These are phyloP conservation scores for Nemania serpens DNA, from an alignment of 2,329 filamentous ascomycete genomes.

Conservation along the genomic window DNA sequence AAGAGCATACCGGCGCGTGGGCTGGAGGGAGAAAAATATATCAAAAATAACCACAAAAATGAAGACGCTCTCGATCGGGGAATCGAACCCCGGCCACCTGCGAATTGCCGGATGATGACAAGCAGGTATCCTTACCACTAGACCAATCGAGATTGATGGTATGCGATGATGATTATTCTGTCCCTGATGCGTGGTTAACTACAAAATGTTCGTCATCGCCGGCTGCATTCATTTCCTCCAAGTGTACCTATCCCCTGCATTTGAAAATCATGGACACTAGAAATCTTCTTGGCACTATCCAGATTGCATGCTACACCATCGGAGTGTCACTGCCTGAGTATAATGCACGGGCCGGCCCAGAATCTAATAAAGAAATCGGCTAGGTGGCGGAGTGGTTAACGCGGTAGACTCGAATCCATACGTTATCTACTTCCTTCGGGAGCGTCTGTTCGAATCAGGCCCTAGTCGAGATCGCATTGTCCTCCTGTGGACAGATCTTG, in stretches of 20 bases:
- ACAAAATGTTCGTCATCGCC: no score
- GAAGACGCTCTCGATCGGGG: constrained; percentile 37
- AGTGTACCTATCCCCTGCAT: no score
- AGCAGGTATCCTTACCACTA: constrained; percentile 33
- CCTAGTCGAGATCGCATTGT: background rate
- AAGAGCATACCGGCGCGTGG: no score
- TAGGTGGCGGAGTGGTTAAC: constrained; percentile 29
- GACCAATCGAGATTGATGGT: constrained; percentile 26
- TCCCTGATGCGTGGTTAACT: no score
- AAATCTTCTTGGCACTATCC: no score
- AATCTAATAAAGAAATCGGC: background rate
- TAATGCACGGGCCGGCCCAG: no score
- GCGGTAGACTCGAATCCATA: constrained; percentile 23
- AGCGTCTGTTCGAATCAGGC: constrained; percentile 18
- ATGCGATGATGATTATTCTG: no score
- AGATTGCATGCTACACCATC: no score
- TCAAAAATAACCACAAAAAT: constrained; percentile 3
- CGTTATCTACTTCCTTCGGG: constrained; percentile 15
- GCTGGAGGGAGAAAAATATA: background rate
- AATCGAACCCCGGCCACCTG: constrained; percentile 44
- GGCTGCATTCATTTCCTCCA: no score
- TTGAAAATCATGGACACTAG: no score
- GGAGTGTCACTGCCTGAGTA: no score
- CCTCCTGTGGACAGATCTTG: background rate
- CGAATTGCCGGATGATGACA: constrained; percentile 25